Base-by-base conservation (phyloP, 2,329 filamentous ascomycete genomes). In the Teratosphaeria destructans region DNA sequence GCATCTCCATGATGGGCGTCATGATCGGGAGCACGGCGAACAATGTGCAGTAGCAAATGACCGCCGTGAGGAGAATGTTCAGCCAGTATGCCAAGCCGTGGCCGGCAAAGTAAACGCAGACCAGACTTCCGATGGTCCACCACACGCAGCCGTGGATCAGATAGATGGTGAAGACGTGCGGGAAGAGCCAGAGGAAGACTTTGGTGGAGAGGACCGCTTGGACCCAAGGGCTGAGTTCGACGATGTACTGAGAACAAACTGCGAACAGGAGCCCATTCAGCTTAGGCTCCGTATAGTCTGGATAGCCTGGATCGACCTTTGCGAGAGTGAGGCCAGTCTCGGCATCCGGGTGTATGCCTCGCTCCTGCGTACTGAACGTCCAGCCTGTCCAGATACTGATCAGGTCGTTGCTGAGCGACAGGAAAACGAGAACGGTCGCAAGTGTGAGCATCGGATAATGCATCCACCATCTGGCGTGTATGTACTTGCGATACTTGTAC, bases 161-260 rank as follows among this genome's bases (percentile, higher is more conserved):
- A 63, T 79, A 79, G 61, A 79, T 78, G 54, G 76, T 79, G 65
- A 79, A 79, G 62, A 78, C 75, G 65, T 79, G 77, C 7, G 77
- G 77, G 68, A 79, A 79, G 11, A 79, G 64, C 43, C 71, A 66
- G 11, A 77, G 70, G 49, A 79, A 70, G 19, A 73, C 60, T n/a
- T 70, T 73, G 5, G 71, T 67, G 1, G 73, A 75, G 3, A 79
- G 69, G 16, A 76, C 59, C 63, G 72, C 74, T 64, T 79, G 77
- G 1, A 76, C 63, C 43, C 67, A 63, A 5, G 72, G 69, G 29
- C 63, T 69, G 19, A 74, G 67, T 54, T 74, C 73, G 52, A 73
- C 69, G 29, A 73, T 58, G 34, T 63, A 63, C 57, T 75, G 73
- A 19, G 72, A 63, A 5, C 61, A 63, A 5, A 73, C 63, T 1